Base-by-base conservation (phyloP, 108 stramenopile species). In the Conticribra weissflogii region DNA sequence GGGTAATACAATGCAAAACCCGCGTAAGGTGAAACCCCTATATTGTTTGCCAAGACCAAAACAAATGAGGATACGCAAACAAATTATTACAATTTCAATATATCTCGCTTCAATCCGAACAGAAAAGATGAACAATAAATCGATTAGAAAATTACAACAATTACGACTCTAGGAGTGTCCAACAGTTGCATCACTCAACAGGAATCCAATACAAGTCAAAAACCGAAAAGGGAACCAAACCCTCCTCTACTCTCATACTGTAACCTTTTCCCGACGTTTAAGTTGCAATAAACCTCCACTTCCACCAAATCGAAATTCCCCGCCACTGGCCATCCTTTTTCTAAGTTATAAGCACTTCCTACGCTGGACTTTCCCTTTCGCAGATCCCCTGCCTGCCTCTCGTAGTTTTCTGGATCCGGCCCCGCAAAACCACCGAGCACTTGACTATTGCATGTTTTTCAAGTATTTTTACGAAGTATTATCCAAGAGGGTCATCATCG, bases 341-440 rank as follows among this genome's bases (percentile, higher is more conserved):
- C 46, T 47, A 41, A 72, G 8, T 84, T 74, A 57, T 88, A 93
- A 16, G 87, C 79, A 24, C 82, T 75, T 21, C 87, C 85, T n/a
- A 85, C 53, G 30, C 76, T 63, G 4, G 82, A 85, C 24, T 67
- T 81, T 23, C 82, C 84, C 62, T 73, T 66, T 47, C 74, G 68
- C 33, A 90, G 51, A 71, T 76, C 77, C 0, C 88, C 88, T 21
- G 88, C 86, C 52, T 82, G 83, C 45, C 79, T 66, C 3, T 56
- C 48, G 9, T 53, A 64, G 63, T 88, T 79, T 57, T 89, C 89
- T 81, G 89, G 86, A 68, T 86, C 83, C 3, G 92, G 92, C 0
- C 92, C 92, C 0, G 92, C 83, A 68, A 93, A 93, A 24, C 89
- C 89, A 34, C 92, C 92, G 86, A 93, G 80, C 5, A 45, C 9